phyloP scores from a whole-genome alignment of 176 grass and related monocot genomes.

The Poa annua region DNA sequence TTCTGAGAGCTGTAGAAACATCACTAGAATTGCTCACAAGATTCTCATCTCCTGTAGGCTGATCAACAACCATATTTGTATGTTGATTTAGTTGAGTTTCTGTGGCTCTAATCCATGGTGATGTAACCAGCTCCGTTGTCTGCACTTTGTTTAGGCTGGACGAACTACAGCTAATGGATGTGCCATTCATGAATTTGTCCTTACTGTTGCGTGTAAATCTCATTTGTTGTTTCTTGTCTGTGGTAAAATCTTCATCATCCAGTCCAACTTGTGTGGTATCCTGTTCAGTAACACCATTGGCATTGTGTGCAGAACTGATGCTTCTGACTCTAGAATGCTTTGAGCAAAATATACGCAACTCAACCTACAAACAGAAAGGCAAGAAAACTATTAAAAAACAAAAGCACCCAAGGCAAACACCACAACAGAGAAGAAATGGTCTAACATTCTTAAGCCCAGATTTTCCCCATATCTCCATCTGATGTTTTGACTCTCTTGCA shows the following conservation, averaged over 20 bases:
- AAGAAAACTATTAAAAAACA: constrained; percentile 31
- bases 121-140: constrained; percentile 36
- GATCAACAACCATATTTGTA: constrained; percentile 52
- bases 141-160: constrained; percentile 54
- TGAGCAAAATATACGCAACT: constrained; percentile 87
- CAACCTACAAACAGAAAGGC: constrained; percentile 67
- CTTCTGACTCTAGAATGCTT: constrained; percentile 69
- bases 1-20: constrained; percentile 68
- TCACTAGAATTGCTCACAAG: constrained; percentile 52
- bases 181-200: constrained; percentile 49
- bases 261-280: constrained; percentile 39
- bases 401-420: constrained; percentile 34
- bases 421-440: constrained; percentile 36
- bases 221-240: constrained; percentile 64
- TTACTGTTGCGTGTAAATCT: constrained; percentile 79
- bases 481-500: constrained; percentile 86
- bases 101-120: constrained; percentile 38
- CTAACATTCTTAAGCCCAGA: constrained; percentile 83
- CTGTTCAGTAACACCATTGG: constrained; percentile 38
- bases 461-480: constrained; percentile 99
- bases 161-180: constrained; percentile 39
- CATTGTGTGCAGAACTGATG: constrained; percentile 34
- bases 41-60: constrained; percentile 42
- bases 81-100: constrained; percentile 46
- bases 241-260: constrained; percentile 40